Base-by-base conservation (phyloP, 1,139 yeast genomes). In the Sugiyamaella paludigena region DNA sequence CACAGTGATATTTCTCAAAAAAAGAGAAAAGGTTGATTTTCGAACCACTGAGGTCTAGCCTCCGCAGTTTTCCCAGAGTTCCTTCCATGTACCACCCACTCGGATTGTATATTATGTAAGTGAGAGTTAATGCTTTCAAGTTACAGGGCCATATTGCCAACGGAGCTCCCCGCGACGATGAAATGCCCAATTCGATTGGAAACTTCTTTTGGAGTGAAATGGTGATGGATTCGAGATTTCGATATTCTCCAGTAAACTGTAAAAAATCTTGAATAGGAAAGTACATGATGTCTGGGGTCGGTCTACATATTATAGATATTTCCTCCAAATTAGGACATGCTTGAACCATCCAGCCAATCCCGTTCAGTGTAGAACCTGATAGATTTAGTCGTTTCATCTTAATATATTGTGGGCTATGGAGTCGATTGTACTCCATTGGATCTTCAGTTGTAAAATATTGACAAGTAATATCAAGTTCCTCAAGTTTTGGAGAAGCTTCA, bases 401-500 rank as follows among this genome's bases (percentile, higher is more conserved):
- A 19, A 19, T 19, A 19, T 19, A 19, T 19, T 5, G 24, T 19
- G 24, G 24, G 24, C 24, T 19, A 5, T 19, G 5, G 24, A 19
- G 5, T 19, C 24, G 24, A 19, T 19, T 19, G 24, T 19, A 19
- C 24, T 5, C 5, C 24, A 19, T 19, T 19, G 24, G 24, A 19
- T 4, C 24, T 19, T 19, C 24, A 19, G 24, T 19, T 19, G 3
- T 34, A 34, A 37, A 19, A 37, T 12, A 6, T 27, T 7, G 10
- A 13, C 32, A 37, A 37, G 40, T 13, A 15, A 37, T 7, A 27
- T 37, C 31, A 10, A 37, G 40, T 24, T 37, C 40, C 12, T 37
- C 40, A 7, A 37, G 24, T 19, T 19, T 19, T 19, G 24, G 32
- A 9, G 32, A 28, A 7, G 15, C 32, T 33, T 26, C 27, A 28